phyloP scores from a whole-genome alignment of 306 rosid species.

The Rubus parviflorus region DNA sequence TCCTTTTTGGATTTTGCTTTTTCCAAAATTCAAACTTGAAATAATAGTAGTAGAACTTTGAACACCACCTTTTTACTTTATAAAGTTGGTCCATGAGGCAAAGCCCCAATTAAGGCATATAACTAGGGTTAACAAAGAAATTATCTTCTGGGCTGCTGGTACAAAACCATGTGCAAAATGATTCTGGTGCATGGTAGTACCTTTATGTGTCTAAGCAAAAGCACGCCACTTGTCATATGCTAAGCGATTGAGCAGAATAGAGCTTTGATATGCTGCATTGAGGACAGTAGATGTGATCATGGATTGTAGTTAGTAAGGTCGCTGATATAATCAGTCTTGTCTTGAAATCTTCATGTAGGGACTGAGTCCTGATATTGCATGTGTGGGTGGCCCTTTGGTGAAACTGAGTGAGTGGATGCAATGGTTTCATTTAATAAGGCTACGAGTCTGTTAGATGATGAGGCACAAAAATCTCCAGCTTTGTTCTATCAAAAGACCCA shows the following conservation, averaged over 20 bases:
- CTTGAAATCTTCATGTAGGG: constrained; percentile 20
- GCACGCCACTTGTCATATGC: neutral
- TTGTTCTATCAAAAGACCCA: neutral
- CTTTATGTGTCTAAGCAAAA: neutral
- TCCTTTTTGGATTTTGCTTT: constrained; percentile 37
- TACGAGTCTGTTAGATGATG: neutral
- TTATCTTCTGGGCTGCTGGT: neutral
- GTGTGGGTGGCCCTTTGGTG: constrained; percentile 26
- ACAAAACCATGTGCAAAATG: constrained; percentile 21
- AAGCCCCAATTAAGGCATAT: constrained; percentile 43
- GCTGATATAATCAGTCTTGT: constrained; percentile 21
- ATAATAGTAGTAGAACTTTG: constrained; percentile 21
- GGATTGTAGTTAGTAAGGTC: neutral
- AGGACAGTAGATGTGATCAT: neutral
- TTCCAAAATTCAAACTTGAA: constrained; percentile 31
- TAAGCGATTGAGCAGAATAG: neutral
- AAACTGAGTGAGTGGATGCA: constrained; percentile 11
- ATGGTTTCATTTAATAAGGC: constrained; percentile 11
- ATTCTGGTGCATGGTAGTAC: neutral
- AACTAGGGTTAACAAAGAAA: constrained; percentile 13
- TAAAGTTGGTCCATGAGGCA: constrained; percentile 24
- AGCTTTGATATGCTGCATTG: neutral
- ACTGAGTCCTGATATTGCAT: constrained; percentile 1
- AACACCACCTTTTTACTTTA: constrained; percentile 6
- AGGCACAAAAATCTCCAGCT: constrained; percentile 1